A percentile compares a stretch with the other conserved stretches of the same genome.
phyloP scores from a whole-genome alignment of 2,329 filamentous ascomycete genomes.

The Cladosporium halotolerans region DNA sequence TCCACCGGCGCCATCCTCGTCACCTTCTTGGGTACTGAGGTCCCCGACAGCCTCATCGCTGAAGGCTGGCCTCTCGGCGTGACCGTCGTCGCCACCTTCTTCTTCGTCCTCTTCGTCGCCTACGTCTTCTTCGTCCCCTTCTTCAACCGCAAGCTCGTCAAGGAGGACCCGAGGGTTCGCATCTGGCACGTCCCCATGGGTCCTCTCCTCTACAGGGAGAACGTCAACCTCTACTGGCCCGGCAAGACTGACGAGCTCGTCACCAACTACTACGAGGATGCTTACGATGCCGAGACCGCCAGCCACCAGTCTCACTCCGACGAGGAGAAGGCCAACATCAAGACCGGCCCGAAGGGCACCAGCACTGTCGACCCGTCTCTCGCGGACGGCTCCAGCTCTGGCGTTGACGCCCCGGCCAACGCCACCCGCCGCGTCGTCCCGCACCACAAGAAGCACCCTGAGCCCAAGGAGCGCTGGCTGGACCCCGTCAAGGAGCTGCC shows the following conservation, averaged over 20 bases:
- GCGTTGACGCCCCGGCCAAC: background rate
- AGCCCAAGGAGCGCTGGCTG: constrained; percentile 9
- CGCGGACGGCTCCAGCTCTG: background rate
- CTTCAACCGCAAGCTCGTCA: constrained; percentile 52
- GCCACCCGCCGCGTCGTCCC: background rate
- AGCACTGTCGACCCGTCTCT: background rate
- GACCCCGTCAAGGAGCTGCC: constrained; percentile 2
- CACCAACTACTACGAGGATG: constrained; percentile 18
- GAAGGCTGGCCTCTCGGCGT: constrained; percentile 42
- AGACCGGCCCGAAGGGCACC: background rate
- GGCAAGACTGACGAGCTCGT: constrained; percentile 18
- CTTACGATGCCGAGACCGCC: constrained; percentile 12
- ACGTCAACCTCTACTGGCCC: constrained; percentile 28
- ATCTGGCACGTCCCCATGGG: constrained; percentile 50
- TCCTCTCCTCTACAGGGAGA: constrained; percentile 32
- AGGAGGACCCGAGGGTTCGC: constrained; percentile 56
- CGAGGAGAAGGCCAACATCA: background rate
- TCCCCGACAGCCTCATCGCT: constrained; percentile 19
- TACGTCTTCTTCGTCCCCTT: constrained; percentile 53
- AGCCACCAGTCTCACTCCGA: background rate
- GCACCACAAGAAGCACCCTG: background rate
- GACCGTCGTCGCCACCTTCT: constrained; percentile 49
- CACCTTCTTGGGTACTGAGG: constrained; percentile 51
- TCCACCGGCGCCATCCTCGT: constrained; percentile 41
- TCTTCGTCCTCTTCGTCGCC: constrained; percentile 45